Base-by-base conservation (phyloP, 306 rosid genomes). In the Urtica urens region DNA sequence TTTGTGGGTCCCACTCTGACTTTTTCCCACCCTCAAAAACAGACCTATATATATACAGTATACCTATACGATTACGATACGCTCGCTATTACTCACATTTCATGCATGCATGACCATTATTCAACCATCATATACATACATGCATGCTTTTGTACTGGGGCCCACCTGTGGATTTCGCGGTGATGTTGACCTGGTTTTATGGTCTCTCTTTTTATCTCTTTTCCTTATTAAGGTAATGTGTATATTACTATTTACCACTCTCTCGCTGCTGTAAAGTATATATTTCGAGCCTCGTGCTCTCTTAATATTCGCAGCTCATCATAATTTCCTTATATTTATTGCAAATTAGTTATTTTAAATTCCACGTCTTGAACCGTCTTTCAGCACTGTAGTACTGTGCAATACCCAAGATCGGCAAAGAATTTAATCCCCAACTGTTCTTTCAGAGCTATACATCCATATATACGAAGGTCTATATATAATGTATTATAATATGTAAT, bases 221-320 rank as follows among this genome's bases (percentile, higher is more conserved):
- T n/a, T n/a, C n/a, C n/a, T n/a, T n/a, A n/a, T n/a, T n/a, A n/a
- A n/a, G n/a, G n/a, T n/a, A n/a, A n/a, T n/a, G n/a, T n/a, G n/a
- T n/a, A n/a, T n/a, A n/a, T n/a, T n/a, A n/a, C n/a, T n/a, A n/a
- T n/a, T n/a, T n/a, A n/a, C n/a, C n/a, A n/a, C n/a, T n/a, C n/a
- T n/a, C n/a, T n/a, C n/a, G n/a, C n/a, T n/a, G n/a, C 3, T 35
- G 40, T 35, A 16, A 35, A 10, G 10, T 35, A 31, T 31, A 44
- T 44, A 23, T 44, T 44, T 44, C 25, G 49, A 44, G 49, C 49
- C 49, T 44, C 49, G 49, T 44, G 49, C 49, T 44, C 25, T 19
- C 25, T 22, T 18, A 12, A 43, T 43, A n/a, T 44, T 20, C 40
- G 15, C 40, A 3, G 0, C 40, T 35, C 40, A n/a, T n/a, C n/a